A percentile compares a stretch with the other conserved stretches of the same genome.
Evolutionary conservation across 2,329 filamentous ascomycete species (phyloP).

Genomic region (Ceratocystis diversiconidia): DNA sequence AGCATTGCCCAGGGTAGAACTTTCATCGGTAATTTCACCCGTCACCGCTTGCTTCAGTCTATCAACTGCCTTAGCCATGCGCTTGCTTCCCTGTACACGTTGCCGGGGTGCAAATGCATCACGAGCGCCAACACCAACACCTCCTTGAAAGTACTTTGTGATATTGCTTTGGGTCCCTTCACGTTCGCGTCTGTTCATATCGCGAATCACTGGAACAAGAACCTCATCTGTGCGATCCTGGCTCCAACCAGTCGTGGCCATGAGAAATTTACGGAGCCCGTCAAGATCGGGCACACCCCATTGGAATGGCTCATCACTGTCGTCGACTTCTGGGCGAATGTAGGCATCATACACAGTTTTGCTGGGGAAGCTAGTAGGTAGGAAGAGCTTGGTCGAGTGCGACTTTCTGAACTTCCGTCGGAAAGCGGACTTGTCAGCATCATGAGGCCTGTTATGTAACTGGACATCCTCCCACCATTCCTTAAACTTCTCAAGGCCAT

Average conservation of each 20-base stretch:
- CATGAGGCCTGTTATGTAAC: constrained; percentile 45
- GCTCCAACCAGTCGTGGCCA: constrained; percentile 84
- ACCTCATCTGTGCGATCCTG: constrained; percentile 90
- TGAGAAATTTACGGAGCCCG: constrained; percentile 68
- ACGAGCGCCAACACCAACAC: constrained; percentile 51
- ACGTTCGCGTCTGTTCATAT: constrained; percentile 77
- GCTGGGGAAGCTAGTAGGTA: constrained; percentile 68
- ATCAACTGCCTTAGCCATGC: constrained; percentile 62
- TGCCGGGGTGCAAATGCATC: constrained; percentile 59
- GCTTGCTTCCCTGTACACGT: constrained; percentile 45
- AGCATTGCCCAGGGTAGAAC: neutral
- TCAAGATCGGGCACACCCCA: constrained; percentile 94
- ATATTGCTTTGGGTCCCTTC: constrained; percentile 96
- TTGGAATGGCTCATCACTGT: constrained; percentile 62
- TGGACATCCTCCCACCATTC: constrained; percentile 83
- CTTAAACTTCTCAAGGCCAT: constrained; percentile 57
- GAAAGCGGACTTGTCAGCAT: constrained; percentile 52
- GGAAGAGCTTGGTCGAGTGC: constrained; percentile 71
- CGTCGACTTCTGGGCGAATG: constrained; percentile 71
- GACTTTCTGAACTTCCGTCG: constrained; percentile 72
- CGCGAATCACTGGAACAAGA: constrained; percentile 81
- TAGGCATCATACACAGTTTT: constrained; percentile 70
- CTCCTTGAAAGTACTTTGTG: constrained; percentile 75
- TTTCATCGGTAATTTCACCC: neutral
- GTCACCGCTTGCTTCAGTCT: constrained; percentile 36